Evolutionary conservation across 495 filamentous ascomycete genomes (phyloP), one percentile per base, ranked within the genome.

Genomic region (Aspergillus wentii): DNA sequence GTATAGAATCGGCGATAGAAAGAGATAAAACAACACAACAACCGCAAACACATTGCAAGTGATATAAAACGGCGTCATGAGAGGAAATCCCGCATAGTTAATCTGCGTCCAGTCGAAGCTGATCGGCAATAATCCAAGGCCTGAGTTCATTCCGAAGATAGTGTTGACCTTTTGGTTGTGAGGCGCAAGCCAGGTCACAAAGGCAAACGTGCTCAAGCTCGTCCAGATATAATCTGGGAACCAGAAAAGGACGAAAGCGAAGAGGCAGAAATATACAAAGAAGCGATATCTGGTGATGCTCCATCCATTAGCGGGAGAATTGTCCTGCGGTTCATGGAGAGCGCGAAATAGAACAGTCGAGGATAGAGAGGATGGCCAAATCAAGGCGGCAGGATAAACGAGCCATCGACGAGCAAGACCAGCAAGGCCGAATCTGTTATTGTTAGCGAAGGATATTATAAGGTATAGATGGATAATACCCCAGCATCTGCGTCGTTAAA

Each of bases 171-270:
- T 67, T 2, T 70, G 62, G 41, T 70, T 82, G 19, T 81, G 48
- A 4, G 80, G 79, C 5, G 57, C 61, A 22, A 82, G 62, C 77
- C 77, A 83, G 2, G 80, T 82, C 27, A 74, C 60, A 43, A 82
- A 80, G 15, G 77, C 75, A 39, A 81, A 80, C 3, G 74, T 64
- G 51, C 74, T 76, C 6, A 83, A 54, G 48, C 69, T 77, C 8
- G 85, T 85, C 62, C 88, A 75, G 33, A 91, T 62, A 6, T 89
- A 72, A 4, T 85, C 86, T 1, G 86, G 86, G 5, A 90, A 63
- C 57, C 88, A 89, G 57, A 88, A 92, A 51, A 51, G 72, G 63
- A 76, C 46, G 43, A 72, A 76, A 3, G 67, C 58, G 17, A 49
- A 55, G 2, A 57, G 17, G 4, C 71, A 74, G 17, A 77, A 41